phyloP scores from a whole-genome alignment of 306 rosid genomes.

The Leucaena leucocephala region DNA sequence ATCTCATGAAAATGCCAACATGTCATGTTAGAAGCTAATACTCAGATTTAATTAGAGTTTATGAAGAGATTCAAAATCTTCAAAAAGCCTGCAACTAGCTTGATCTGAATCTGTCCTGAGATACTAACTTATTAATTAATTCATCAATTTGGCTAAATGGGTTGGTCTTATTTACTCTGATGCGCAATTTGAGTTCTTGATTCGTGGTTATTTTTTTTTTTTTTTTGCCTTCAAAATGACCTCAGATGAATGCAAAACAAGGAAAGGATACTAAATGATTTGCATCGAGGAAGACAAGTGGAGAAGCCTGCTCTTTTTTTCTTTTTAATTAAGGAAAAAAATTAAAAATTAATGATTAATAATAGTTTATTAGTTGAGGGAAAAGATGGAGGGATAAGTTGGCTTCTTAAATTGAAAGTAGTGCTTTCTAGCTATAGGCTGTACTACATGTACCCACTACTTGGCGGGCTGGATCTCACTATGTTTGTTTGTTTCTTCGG shows the following conservation, averaged over 20 bases:
- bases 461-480: too few relatives aligned
- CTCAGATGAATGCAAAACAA: background rate
- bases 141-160: constrained; percentile 22
- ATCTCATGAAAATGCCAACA: constrained; percentile 3
- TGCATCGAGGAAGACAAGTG: background rate
- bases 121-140: background rate
- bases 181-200: constrained; percentile 21
- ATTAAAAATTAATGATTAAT: background rate
- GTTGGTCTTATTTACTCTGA: constrained; percentile 16
- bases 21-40: constrained; percentile 10
- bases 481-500: too few relatives aligned
- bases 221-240: background rate
- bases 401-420: too few relatives aligned
- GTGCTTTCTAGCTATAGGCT: too few relatives aligned
- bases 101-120: constrained; percentile 33
- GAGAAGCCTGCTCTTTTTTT: background rate
- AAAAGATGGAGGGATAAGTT: too few relatives aligned
- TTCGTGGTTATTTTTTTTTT: constrained; percentile 22
- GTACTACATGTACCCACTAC: too few relatives aligned
- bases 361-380: background rate
- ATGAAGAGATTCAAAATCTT: constrained; percentile 27
- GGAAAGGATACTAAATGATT: background rate
- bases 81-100: constrained; percentile 33
- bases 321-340: too few relatives aligned
- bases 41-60: background rate